Conservation (phyloP, 176 grass and related monocot species). For the Saccharum officinarum region DNA sequence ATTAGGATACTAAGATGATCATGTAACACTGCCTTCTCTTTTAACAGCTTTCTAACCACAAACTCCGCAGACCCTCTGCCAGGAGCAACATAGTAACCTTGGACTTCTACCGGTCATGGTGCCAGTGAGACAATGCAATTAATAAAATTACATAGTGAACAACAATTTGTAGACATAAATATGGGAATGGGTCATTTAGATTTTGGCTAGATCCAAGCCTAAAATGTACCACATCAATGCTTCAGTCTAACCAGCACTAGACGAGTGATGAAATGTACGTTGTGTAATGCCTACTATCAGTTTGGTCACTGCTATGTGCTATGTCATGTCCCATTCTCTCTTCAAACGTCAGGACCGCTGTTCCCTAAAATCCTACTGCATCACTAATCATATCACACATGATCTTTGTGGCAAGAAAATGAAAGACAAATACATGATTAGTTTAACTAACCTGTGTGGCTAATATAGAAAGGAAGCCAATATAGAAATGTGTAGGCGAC, state of each 20-base stretch:
- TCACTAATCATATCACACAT: not conserved
- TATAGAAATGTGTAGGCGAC: slow-evolving; percentile 67
- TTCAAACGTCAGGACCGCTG: not conserved
- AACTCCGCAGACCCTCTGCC: not conserved
- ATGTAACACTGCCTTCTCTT: not conserved
- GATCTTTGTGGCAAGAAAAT: not conserved
- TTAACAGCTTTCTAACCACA: not conserved
- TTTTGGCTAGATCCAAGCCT: not conserved
- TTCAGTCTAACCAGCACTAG: not conserved
- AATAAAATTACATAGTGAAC: not conserved
- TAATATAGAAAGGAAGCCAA: slow-evolving; percentile 71
- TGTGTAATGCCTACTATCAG: not conserved
- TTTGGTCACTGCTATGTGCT: not conserved
- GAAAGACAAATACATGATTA: not conserved
- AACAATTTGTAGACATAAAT: not conserved
- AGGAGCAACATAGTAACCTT: not conserved
- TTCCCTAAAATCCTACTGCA: slow-evolving; percentile 5
- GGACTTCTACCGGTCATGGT: not conserved
- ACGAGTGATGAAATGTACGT: not conserved
- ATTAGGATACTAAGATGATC: not conserved
- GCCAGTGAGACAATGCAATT: not conserved
- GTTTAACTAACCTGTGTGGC: slow-evolving; percentile 51
- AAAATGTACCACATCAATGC: not conserved
- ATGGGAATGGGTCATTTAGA: not conserved
- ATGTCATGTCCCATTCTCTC: not conserved